A percentile compares a stretch with the other conserved stretches of the same genome.
phyloP scores from a whole-genome alignment of 2,329 filamentous ascomycete genomes.

The Monosporascus sp. region DNA sequence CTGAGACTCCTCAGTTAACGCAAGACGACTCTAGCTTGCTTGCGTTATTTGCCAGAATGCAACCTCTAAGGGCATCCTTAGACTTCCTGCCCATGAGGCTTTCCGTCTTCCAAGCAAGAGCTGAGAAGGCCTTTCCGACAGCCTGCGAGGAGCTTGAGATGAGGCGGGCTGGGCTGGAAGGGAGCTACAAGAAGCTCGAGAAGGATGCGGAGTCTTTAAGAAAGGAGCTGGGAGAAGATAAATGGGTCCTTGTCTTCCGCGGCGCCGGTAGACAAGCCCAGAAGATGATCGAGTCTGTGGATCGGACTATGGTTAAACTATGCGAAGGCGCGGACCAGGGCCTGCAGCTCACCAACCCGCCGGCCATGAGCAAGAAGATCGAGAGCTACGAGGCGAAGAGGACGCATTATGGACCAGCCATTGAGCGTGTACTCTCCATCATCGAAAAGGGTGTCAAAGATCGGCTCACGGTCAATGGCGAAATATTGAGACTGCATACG shows the following conservation, averaged over 20 bases:
- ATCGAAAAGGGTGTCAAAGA: constrained; percentile 96
- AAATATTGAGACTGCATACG: constrained; percentile 78
- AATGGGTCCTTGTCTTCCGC: constrained; percentile 93
- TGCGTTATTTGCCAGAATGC: constrained; percentile 90
- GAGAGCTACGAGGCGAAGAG: constrained; percentile 95
- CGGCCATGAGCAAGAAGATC: constrained; percentile 71
- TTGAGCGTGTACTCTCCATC: constrained; percentile 83
- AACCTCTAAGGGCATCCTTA: constrained; percentile 83
- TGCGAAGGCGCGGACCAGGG: constrained; percentile 72
- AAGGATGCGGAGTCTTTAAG: constrained; percentile 83
- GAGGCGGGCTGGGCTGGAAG: constrained; percentile 68
- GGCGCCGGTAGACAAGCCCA: constrained; percentile 87
- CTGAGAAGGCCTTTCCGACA: constrained; percentile 74
- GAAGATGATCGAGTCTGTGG: constrained; percentile 95
- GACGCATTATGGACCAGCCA: constrained; percentile 86
- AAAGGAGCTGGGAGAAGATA: constrained; percentile 88
- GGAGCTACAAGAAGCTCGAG: constrained; percentile 82
- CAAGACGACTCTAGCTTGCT: constrained; percentile 86
- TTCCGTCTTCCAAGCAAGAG: constrained; percentile 76
- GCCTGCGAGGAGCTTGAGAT: constrained; percentile 85
- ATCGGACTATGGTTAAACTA: constrained; percentile 78
- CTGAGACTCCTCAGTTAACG: constrained; percentile 49
- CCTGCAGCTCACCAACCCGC: constrained; percentile 65
- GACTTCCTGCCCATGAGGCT: constrained; percentile 95
- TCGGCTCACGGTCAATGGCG: constrained; percentile 92